Base-by-base conservation (phyloP, 805 yeast species). In the Wickerhamiella nectarea region DNA sequence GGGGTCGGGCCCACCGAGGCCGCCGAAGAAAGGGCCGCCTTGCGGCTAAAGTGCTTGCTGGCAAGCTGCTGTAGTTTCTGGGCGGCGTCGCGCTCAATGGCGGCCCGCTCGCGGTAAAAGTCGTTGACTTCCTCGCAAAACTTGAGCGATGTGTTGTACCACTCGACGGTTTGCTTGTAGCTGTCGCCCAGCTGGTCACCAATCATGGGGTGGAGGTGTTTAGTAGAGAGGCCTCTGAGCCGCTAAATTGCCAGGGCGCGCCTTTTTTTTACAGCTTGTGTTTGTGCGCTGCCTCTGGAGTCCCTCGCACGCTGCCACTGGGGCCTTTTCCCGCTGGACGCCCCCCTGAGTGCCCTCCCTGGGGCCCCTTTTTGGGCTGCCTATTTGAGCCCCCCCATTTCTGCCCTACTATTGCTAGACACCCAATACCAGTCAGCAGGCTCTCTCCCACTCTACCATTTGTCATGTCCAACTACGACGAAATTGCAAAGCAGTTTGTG, bases 1-100 rank as follows among this genome's bases (percentile, higher is more conserved):
- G 99, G 98, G 14, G 74, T 73, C 48, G 84, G 94, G 20, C 99
- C 99, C 2, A 91, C 98, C 36, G 87, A 75, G 22, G 91, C 61
- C 11, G 64, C 59, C 0, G 89, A 74, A 9, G 84, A 68, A 14
- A 69, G 61, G 50, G 75, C 75, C 38, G 94, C 80, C 58, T 87
- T 86, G 60, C 75, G 80, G 47, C 76, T 78, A 52, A 84, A 76
- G 49, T 76, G 81, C 47, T 77, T 83, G 41, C 75, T 63, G 36
- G 84, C 70, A 47, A 91, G 62, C 8, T 71, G 70, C 43, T 72
- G 68, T 45, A 91, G 66, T 51, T 76, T 80, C 14, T 68, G 64
- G 9, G 94, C 70, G 54, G 89, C 86, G 52, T 89, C 97, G 51
- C 71, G 75, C 61, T 91, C 98, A 43, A 91, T 70, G 12, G 66